Evolutionary conservation across 306 rosid species (phyloP), one percentile per base, ranked within the genome.

Genomic region (Vicia sativa): DNA sequence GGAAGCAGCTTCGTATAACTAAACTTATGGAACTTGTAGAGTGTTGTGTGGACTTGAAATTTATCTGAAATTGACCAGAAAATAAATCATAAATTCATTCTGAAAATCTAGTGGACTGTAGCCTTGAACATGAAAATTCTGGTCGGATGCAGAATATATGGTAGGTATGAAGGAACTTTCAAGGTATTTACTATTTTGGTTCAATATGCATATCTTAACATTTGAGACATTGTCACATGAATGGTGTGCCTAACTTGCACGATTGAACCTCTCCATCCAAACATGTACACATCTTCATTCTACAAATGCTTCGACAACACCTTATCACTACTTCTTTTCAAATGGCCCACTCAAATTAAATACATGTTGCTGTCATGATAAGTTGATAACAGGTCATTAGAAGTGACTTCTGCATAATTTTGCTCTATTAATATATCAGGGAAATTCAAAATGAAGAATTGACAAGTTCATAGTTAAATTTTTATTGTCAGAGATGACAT

Each of bases 141-240:
- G 60, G 73, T 62, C 5, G 21, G 59, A 28, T 56, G 45, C 23
- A n/a, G 59, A 68, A 58, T 38, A 42, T 18, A 1, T 10, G 58
- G 72, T 70, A 29, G 85, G 82, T 74, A 53, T 43, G 74, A 70
- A 28, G 82, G 67, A 75, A 53, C 59, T 74, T 43, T 81, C 80
- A 52, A 54, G 38, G 62, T 26, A 55, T 13, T 28, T 21, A 3
- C 55, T 13, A 38, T n/a, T 59, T 44, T 31, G 75, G 54, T 44
- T 70, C 16, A 62, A 42, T 45, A 69, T 44, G 55, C 31, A 59
- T 38, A 44, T 45, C 50, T 18, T 77, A 9, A 11, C 65, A 57
- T 18, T 68, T 11, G 25, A 48, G 79, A 61, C 71, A 78, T 7
- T 38, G 55, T 70, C 78, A 71, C 76, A 48, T 74, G 80, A 74